Evolutionary conservation across 2,329 filamentous ascomycete genomes (phyloP), one percentile per base, ranked within the genome.

Genomic region (Pseudogymnoascus sp.): DNA sequence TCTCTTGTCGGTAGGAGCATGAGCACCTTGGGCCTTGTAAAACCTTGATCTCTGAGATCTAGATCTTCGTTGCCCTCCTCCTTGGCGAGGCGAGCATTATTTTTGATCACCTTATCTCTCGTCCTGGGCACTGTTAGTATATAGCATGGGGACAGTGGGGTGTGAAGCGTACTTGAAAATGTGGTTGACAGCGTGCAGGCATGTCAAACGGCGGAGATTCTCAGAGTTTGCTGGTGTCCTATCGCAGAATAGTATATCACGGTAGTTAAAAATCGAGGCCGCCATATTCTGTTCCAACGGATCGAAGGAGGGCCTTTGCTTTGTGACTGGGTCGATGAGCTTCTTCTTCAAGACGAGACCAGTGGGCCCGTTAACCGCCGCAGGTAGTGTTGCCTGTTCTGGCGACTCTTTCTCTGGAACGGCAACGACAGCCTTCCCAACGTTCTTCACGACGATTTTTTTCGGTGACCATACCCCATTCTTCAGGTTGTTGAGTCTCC

Each of bases 11-110:
- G 93, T 0, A 97, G 79, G 17, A 99, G 80, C 74, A 97, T 90
- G 19, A 99, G 82, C 6, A 97, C 88, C 73, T 97, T 97, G 7
- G 95, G 95, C 4, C 95, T 82, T 0, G 93, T 97, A 75, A 97
- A 99, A 0, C 95, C 95, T 76, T 99, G 95, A 69, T 99, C 95
- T 67, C 92, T 86, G 17, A 92, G 80, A 68, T 96, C 91, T 4
- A 89, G 77, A 38, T 90, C 87, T 15, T 82, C 78, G 38, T 81
- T 81, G 9, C 83, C 82, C 3, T 84, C 81, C 62, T 88, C 85
- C 69, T 87, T 87, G 9, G 88, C 80, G 10, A 96, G 77, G 67
- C 87, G 90, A 62, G 89, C 85, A 72, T 93, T 97, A 77, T 97
- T 96, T 76, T 96, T 97, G 65, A 97, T 84, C 0, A 97, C 89